phyloP scores from a whole-genome alignment of 371 early-diverging fungal genomes.

The Saksenaea oblongispora region DNA sequence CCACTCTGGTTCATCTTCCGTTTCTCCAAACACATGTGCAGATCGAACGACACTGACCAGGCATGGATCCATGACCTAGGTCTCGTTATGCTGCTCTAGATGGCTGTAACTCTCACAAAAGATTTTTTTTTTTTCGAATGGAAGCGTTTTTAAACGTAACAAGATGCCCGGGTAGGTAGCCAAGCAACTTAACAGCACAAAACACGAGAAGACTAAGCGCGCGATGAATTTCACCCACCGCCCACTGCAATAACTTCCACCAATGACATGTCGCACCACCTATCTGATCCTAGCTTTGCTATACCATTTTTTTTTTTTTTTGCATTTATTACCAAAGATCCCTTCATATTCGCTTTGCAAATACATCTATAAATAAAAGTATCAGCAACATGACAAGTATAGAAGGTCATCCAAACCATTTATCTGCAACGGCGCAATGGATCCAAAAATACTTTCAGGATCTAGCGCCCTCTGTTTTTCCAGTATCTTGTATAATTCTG shows the following conservation, averaged over 20 bases:
- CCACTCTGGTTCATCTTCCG: constrained; percentile 2
- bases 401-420: not conserved
- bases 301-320: too few species aligned
- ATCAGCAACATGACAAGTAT: not conserved
- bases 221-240: too few species aligned
- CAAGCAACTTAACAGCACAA: too few species aligned
- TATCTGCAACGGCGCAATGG: constrained; percentile 9
- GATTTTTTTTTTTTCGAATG: too few species aligned
- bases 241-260: too few species aligned
- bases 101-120: not conserved
- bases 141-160: too few species aligned
- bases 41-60: not conserved
- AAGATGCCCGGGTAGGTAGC: too few species aligned
- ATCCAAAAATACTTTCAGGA: constrained; percentile 6
- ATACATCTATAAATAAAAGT: not conserved
- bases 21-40: constrained; percentile 2
- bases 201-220: too few species aligned
- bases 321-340: too few species aligned
- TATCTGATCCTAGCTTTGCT: too few species aligned
- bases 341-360: not conserved
- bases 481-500: not conserved
- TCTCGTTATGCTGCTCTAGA: not conserved
- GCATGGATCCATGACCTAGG: not conserved
- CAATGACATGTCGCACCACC: too few species aligned
- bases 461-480: not conserved